These are phyloP conservation scores for Neohortaea acidophila DNA, from an alignment of 495 filamentous ascomycete genomes.

Conservation along the genomic window DNA sequence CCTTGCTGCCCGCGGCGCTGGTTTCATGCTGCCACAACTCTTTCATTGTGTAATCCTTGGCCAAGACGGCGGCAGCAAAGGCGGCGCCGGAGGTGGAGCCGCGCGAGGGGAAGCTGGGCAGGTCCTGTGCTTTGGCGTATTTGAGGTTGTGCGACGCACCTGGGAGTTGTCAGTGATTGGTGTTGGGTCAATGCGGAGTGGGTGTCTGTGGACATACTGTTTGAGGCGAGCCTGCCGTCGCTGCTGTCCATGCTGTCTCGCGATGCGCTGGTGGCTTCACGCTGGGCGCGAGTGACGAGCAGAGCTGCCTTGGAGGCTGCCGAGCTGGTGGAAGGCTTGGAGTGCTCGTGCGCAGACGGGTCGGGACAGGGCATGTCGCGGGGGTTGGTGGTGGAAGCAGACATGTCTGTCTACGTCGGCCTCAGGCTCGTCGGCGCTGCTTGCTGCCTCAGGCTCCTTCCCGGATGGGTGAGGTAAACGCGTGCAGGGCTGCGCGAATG, in stretches of 20 bases:
- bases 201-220: constrained; percentile 26
- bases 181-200: neutral
- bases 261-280: constrained; percentile 25
- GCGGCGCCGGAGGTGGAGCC: constrained; percentile 43
- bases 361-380: constrained; percentile 24
- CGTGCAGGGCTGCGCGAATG: too few species aligned
- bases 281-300: constrained; percentile 25
- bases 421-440: too few species aligned
- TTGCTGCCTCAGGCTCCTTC: too few species aligned
- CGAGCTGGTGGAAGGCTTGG: constrained; percentile 19
- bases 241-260: constrained; percentile 27
- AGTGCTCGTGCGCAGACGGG: constrained; percentile 25
- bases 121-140: constrained; percentile 50
- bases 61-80: constrained; percentile 50
- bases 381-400: neutral
- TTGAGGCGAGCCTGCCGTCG: constrained; percentile 38
- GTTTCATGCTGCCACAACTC: constrained; percentile 37
- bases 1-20: constrained; percentile 51
- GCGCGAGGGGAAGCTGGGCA: constrained; percentile 49
- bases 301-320: constrained; percentile 32
- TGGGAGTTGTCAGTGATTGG: constrained; percentile 12
- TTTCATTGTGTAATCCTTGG: constrained; percentile 50
- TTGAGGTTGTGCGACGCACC: constrained; percentile 48
- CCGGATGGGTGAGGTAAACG: too few species aligned
- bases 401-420: too few species aligned